Conservation (phyloP, 805 yeast species). For the Grigorovia jiainica region DNA sequence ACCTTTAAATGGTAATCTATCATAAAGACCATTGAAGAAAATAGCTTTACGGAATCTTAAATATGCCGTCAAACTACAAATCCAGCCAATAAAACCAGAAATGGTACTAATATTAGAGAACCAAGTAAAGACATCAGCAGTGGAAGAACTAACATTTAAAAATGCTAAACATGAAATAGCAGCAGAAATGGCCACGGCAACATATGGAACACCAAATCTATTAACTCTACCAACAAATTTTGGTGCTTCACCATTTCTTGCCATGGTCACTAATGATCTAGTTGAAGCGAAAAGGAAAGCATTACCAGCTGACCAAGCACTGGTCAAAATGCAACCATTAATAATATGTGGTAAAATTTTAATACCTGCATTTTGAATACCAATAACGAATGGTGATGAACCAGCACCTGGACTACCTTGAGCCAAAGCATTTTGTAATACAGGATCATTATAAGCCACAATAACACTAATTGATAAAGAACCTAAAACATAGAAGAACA, state of each 20-base stretch:
- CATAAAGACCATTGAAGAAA: constrained; percentile 39
- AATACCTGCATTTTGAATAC: constrained; percentile 54
- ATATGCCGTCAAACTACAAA: constrained; percentile 43
- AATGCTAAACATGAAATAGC: constrained; percentile 38
- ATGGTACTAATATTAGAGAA: constrained; percentile 55
- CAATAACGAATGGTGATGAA: constrained; percentile 59
- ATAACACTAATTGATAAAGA: constrained; percentile 51
- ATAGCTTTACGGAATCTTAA: constrained; percentile 60
- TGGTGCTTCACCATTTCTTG: constrained; percentile 45
- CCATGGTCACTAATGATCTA: constrained; percentile 36
- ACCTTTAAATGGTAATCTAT: constrained; percentile 51
- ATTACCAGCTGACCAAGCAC: constrained; percentile 42
- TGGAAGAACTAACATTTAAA: constrained; percentile 44
- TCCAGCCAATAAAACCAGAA: constrained; percentile 61
- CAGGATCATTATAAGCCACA: constrained; percentile 43
- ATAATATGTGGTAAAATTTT: constrained; percentile 50
- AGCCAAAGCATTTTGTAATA: constrained; percentile 38
- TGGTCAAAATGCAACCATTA: constrained; percentile 51
- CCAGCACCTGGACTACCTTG: constrained; percentile 48
- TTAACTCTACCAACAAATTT: constrained; percentile 38
- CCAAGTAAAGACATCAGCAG: constrained; percentile 53
- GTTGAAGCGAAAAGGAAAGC: constrained; percentile 49
- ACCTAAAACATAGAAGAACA: constrained; percentile 49
- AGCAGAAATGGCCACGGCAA: constrained; percentile 16
- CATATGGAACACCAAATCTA: constrained; percentile 47